Evolutionary conservation across 768 basidiomycete species (phyloP).

Genomic region (Lentinula boryana): DNA sequence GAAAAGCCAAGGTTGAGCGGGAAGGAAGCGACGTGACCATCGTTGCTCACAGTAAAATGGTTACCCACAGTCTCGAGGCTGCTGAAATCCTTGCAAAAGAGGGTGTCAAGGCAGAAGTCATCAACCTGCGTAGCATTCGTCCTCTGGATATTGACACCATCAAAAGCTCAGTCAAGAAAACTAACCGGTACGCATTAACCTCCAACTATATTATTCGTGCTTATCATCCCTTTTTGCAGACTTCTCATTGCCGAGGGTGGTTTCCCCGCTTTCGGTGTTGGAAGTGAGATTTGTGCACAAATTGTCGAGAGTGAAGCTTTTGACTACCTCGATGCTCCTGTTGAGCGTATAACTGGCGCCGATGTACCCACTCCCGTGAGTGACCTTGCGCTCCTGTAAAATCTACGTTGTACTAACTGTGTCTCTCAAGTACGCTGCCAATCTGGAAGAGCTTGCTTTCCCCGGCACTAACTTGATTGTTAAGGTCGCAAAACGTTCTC

Average conservation of each 20-base stretch:
- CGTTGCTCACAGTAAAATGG: slow-evolving; percentile 98
- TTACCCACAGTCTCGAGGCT: slow-evolving; percentile 89
- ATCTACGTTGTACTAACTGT: slow-evolving; percentile 5
- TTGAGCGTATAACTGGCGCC: slow-evolving; percentile 96
- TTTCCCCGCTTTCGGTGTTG: slow-evolving; percentile 97
- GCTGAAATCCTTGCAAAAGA: slow-evolving; percentile 92
- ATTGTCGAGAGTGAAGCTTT: slow-evolving; percentile 97
- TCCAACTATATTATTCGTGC: background rate
- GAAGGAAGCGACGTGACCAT: slow-evolving; percentile 91
- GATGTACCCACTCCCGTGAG: slow-evolving; percentile 94
- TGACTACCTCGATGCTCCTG: slow-evolving; percentile 97
- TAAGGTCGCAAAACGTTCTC: slow-evolving; percentile 91
- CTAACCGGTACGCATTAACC: slow-evolving; percentile 64
- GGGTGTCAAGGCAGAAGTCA: slow-evolving; percentile 95
- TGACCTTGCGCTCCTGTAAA: slow-evolving; percentile 11
- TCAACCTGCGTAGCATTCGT: slow-evolving; percentile 94
- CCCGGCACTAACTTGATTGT: slow-evolving; percentile 86
- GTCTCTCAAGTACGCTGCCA: slow-evolving; percentile 70
- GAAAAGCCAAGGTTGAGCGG: slow-evolving; percentile 95
- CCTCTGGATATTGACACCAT: slow-evolving; percentile 98
- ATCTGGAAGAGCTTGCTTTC: slow-evolving; percentile 89
- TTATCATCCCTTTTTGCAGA: slow-evolving; percentile 28
- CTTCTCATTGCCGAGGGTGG: slow-evolving; percentile 96
- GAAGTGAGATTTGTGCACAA: slow-evolving; percentile 97
- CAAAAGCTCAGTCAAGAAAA: slow-evolving; percentile 97